phyloP scores from a whole-genome alignment of 2,329 filamentous ascomycete genomes.

The Tothia fuscella region DNA sequence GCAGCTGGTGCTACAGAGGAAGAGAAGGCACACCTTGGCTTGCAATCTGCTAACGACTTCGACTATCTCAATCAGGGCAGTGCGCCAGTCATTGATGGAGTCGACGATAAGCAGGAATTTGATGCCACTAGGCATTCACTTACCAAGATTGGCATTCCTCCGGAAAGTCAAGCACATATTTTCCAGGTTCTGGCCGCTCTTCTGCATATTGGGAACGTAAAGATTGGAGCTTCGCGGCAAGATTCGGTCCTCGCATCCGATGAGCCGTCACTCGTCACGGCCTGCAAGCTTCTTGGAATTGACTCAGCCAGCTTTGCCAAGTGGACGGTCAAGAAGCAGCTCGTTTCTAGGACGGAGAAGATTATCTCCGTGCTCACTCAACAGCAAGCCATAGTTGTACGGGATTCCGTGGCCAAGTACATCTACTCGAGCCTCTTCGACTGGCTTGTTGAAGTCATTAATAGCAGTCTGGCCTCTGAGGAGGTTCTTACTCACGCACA shows the following conservation, averaged over 20 bases:
- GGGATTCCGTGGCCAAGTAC: constrained; percentile 96
- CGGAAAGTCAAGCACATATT: constrained; percentile 65
- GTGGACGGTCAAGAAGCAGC: constrained; percentile 98
- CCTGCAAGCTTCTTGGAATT: constrained; percentile 78
- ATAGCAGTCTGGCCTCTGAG: constrained; percentile 77
- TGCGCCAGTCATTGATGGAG: constrained; percentile 79
- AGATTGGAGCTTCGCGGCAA: constrained; percentile 72
- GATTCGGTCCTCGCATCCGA: constrained; percentile 72
- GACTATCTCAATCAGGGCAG: constrained; percentile 95
- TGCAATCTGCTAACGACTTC: constrained; percentile 79
- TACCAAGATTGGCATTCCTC: constrained; percentile 71
- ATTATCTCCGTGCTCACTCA: constrained; percentile 92
- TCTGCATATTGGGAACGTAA: constrained; percentile 90
- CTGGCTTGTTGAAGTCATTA: constrained; percentile 98
- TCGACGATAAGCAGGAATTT: constrained; percentile 93
- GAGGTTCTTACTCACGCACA: constrained; percentile 70
- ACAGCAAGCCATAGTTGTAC: constrained; percentile 84
- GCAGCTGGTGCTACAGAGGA: constrained; percentile 81
- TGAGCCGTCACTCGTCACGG: constrained; percentile 71
- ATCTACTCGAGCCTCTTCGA: constrained; percentile 98
- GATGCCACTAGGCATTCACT: constrained; percentile 77
- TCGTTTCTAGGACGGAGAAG: constrained; percentile 92
- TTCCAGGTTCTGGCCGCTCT: constrained; percentile 85
- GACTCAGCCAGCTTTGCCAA: constrained; percentile 78
- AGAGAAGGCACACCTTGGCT: constrained; percentile 65